Evolutionary conservation across 148 eudicot species (phyloP).

Genomic region (Nyssa sinensis): DNA sequence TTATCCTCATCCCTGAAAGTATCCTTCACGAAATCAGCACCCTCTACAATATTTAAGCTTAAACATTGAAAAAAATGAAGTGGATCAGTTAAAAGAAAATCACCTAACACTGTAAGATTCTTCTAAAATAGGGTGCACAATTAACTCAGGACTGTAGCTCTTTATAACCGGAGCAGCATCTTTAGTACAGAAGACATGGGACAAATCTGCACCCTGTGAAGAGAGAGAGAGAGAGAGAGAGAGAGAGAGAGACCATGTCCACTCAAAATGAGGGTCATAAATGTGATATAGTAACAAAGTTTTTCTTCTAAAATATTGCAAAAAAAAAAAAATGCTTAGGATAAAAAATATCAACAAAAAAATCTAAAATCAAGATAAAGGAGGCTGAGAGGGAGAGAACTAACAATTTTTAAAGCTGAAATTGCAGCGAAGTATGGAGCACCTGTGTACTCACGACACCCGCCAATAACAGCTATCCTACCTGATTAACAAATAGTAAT

Average conservation of each 20-base stretch:
- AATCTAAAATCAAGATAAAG: neutral
- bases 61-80: neutral
- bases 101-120: constrained; percentile 90
- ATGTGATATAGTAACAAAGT: neutral
- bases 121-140: constrained; percentile 93
- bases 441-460: constrained; percentile 97
- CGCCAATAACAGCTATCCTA: constrained; percentile 94
- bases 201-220: constrained; percentile 92
- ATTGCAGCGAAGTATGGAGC: constrained; percentile 97
- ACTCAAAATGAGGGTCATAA: constrained; percentile 1
- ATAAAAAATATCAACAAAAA: neutral
- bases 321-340: neutral
- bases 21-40: constrained; percentile 8
- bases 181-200: constrained; percentile 92
- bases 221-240: constrained; percentile 5
- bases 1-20: constrained; percentile 73
- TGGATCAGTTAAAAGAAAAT: neutral
- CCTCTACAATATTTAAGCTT: neutral
- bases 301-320: neutral
- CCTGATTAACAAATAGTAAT: constrained; percentile 47
- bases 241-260: neutral
- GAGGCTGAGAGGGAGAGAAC: constrained; percentile 24
- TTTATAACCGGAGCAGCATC: constrained; percentile 97
- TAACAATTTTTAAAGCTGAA: constrained; percentile 91
- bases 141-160: constrained; percentile 92